Percentiles rank a stretch among this genome's conserved stretches.
phyloP scores from a whole-genome alignment of 2,329 filamentous ascomycete genomes.

The Fusarium staphyleae region DNA sequence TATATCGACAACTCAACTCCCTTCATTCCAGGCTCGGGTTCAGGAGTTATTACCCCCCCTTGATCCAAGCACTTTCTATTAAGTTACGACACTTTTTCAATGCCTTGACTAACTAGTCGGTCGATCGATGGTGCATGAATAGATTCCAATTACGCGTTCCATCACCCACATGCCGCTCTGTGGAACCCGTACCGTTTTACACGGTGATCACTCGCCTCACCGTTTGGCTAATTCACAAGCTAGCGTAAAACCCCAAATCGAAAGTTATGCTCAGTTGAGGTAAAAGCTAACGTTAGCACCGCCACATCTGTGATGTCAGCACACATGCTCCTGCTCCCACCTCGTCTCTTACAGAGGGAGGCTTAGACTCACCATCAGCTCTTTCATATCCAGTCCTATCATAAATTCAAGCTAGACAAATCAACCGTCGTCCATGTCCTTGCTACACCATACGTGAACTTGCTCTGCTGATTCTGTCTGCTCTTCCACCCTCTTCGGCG shows the following conservation, averaged over 20 bases:
- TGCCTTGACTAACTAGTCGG: background rate
- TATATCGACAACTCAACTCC: too few relatives aligned
- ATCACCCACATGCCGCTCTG: slow-evolving; percentile 2
- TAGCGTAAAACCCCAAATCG: background rate
- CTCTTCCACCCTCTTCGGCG: background rate
- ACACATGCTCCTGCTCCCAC: too few relatives aligned
- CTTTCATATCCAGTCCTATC: too few relatives aligned
- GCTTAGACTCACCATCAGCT: too few relatives aligned
- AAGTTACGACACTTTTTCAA: background rate
- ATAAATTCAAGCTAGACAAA: too few relatives aligned
- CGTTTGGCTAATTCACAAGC: background rate
- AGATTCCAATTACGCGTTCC: background rate
- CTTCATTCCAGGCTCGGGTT: too few relatives aligned
- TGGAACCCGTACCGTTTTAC: slow-evolving; percentile 9
- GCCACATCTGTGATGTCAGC: too few relatives aligned
- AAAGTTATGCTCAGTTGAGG: too few relatives aligned
- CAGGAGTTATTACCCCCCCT: slow-evolving; percentile 6
- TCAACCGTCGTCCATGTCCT: background rate
- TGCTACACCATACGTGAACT: too few relatives aligned
- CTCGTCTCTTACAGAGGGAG: too few relatives aligned
- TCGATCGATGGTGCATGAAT: background rate
- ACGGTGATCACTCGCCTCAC: background rate
- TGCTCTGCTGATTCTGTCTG: too few relatives aligned
- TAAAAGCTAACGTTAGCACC: too few relatives aligned
- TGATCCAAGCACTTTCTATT: slow-evolving; percentile 11